Evolutionary conservation across 2,329 filamentous ascomycete species (phyloP), one percentile per base, ranked within the genome.

Genomic region (Fusarium longipes): DNA sequence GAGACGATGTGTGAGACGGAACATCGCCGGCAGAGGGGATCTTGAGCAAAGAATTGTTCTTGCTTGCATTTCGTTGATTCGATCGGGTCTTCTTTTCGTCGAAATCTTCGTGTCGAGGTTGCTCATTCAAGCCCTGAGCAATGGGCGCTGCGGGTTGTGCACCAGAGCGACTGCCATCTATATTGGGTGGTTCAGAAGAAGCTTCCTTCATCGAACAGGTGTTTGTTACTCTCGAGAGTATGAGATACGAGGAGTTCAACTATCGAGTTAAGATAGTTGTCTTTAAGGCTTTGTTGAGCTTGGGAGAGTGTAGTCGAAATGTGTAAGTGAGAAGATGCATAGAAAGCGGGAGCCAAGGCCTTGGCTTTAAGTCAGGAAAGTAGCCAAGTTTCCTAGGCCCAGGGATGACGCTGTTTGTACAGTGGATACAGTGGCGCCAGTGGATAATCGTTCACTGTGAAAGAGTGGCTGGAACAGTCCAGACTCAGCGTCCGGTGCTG

Each of bases 181-280:
- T 81, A 77, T 82, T 80, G 77, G 83, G 81, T 75, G 81, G 77
- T 69, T 84, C 81, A 79, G 83, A 78, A 70, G 81, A 86, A 80
- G 80, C 79, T 84, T 87, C 80, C 84, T 86, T 88, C 86, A 89
- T 89, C 86, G 86, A 88, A 82, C 74, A 79, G 81, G 70, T 49
- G 63, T 70, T 64, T 14, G 33, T 39, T 53, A 42, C 35, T 57
- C 56, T 38, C 10, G 29, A 40, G 43, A 47, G 51, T 47, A 51
- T 47, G 45, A 35, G 38, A 57, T 39, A 36, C 29, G 25, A 40
- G 35, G 38, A n/a, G 48, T 32, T 63, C 47, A 25, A 64, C 65
- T 49, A 48, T 42, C 57, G n/a, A 50, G 27, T 56, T 11, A 42
- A 42, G 55, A 67, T 57, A 65, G 45, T 32, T 27, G 49, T 57